phyloP scores from a whole-genome alignment of 2,329 filamentous ascomycete genomes.

The Cercospora sp. region DNA sequence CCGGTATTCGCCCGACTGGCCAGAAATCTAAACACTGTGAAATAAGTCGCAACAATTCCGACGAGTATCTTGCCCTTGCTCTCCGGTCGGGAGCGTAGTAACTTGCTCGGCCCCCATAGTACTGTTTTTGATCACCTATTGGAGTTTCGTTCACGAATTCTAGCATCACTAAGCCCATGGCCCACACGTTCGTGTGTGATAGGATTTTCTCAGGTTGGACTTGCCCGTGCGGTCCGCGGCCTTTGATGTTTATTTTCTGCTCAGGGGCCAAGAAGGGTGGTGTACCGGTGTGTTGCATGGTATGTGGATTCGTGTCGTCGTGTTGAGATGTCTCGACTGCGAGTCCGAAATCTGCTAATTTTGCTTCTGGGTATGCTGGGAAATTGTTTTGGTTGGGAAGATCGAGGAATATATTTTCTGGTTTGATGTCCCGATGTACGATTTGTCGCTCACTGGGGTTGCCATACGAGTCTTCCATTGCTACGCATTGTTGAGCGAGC shows the following conservation, averaged over 20 bases:
- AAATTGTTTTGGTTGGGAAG: background rate
- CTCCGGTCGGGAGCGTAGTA: background rate
- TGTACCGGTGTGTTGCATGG: background rate
- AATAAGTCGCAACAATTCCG: background rate
- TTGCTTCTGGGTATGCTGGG: conserved; percentile 3
- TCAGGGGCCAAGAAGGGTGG: conserved; percentile 5
- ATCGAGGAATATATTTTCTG: conserved; percentile 13
- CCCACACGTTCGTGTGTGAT: conserved; percentile 6
- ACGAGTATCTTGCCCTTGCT: background rate
- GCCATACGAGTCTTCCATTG: conserved; percentile 11
- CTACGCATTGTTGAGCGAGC: conserved; percentile 17
- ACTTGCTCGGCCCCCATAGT: background rate
- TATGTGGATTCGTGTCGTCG: background rate
- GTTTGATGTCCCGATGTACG: conserved; percentile 12
- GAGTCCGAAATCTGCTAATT: conserved; percentile 12
- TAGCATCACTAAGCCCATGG: conserved; percentile 8
- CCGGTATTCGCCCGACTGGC: background rate
- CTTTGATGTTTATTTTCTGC: background rate
- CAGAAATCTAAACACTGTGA: background rate
- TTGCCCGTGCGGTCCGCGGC: background rate
- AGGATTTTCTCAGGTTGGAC: background rate
- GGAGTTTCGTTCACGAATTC: background rate
- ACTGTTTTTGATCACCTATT: background rate
- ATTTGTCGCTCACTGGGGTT: background rate
- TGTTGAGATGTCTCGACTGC: background rate